Percentiles rank a stretch among this genome's conserved stretches.
Conservation (phyloP, 352 stramenopile genomes). For the Globisporangium uncinulatum region DNA sequence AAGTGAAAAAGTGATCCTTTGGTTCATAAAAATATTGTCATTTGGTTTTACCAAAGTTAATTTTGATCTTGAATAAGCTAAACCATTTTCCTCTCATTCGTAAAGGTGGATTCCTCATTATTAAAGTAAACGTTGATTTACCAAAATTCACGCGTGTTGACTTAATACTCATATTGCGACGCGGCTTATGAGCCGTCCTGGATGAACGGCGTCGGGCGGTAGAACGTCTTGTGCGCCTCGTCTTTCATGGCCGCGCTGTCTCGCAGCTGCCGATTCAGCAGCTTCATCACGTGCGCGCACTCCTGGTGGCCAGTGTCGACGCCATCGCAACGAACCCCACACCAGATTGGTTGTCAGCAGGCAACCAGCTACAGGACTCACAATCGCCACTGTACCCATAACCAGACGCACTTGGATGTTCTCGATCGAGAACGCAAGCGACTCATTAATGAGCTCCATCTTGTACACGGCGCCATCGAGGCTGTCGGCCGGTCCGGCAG, state of each 20-base stretch:
- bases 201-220: conserved; percentile 16
- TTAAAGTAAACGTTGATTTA: background rate
- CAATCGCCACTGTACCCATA: background rate
- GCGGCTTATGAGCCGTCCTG: conserved; percentile 10
- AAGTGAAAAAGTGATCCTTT: too few relatives aligned
- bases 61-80: too few relatives aligned
- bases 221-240: conserved; percentile 22
- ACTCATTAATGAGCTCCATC: conserved; percentile 78
- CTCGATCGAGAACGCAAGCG: conserved; percentile 73
- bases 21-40: too few relatives aligned
- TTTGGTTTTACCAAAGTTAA: too few relatives aligned
- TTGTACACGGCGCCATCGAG: conserved; percentile 56
- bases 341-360: background rate
- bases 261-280: conserved; percentile 61
- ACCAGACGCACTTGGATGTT: conserved; percentile 45
- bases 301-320: conserved; percentile 20
- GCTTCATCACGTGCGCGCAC: conserved; percentile 60
- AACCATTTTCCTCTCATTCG: too few relatives aligned
- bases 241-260: conserved; percentile 44
- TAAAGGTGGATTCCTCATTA: too few relatives aligned
- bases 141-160: background rate
- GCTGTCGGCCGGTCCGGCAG: conserved; percentile 11
- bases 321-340: background rate
- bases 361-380: background rate
- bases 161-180: conserved; percentile 3